Evolutionary conservation across 352 stramenopile species (phyloP).

Genomic region (Phytophthora idaei): DNA sequence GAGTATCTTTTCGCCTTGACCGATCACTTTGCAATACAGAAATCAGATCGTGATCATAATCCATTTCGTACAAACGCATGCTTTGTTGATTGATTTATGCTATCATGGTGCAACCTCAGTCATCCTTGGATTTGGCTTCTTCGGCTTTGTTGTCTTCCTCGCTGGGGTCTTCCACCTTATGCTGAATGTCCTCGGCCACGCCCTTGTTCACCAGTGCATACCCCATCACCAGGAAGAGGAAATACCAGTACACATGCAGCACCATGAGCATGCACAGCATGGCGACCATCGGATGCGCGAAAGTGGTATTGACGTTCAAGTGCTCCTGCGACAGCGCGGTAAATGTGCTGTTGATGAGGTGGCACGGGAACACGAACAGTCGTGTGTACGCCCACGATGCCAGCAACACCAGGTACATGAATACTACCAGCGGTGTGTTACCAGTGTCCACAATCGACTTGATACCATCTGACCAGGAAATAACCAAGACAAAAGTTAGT

Average conservation of each 20-base stretch:
- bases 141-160: conserved; percentile 18
- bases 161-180: conserved; percentile 34
- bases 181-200: conserved; percentile 49
- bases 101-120: conserved; percentile 22
- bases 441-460: conserved; percentile 68
- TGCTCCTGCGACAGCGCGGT: conserved; percentile 28
- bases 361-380: conserved; percentile 49
- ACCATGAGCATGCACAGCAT: conserved; percentile 51
- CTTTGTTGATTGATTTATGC: conserved; percentile 10
- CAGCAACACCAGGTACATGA: conserved; percentile 44
- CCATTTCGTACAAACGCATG: background rate
- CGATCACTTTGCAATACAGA: background rate
- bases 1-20: background rate
- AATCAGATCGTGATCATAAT: background rate
- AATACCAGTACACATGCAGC: conserved; percentile 58
- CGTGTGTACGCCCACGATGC: conserved; percentile 51
- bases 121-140: conserved; percentile 35
- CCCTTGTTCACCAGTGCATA: conserved; percentile 48
- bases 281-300: conserved; percentile 39
- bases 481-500: conserved; percentile 19
- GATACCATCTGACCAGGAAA: conserved; percentile 52
- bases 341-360: conserved; percentile 40
- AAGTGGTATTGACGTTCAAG: conserved; percentile 29
- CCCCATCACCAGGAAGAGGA: conserved; percentile 54
- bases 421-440: conserved; percentile 33